Evolutionary conservation across 495 filamentous ascomycete species (phyloP), one percentile per base, ranked within the genome.

Genomic region (Aspergillus conjunctus): DNA sequence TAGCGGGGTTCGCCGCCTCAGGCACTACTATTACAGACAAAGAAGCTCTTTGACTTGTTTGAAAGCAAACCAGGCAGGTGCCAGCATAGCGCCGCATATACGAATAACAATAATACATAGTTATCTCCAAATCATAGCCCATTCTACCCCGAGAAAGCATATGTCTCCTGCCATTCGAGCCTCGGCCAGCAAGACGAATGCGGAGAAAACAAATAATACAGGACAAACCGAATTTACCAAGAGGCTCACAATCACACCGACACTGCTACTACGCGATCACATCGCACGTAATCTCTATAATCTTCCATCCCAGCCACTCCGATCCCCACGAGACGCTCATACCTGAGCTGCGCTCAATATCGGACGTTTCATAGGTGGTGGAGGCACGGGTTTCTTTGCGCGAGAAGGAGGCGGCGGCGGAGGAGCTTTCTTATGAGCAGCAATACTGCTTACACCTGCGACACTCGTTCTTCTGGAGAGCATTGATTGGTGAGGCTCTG

Each of bases 341-440:
- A 61, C 62, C 54, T 72, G 66, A 1, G 59, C 62, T 14, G 70
- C 71, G 52, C 77, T 72, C 11, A 78, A 55, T 58, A 77, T 57
- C 22, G 71, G 70, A 26, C 79, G 67, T 66, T 83, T 83, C 74
- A 77, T 76, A 3, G 80, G 78, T 6, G 79, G 80, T 30, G 80
- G 78, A 18, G 90, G 91, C 51, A 90, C 89, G 9, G 88, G 78
- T 41, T 90, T 95, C 83, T 90, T 93, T 12, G 85, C 75, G 63
- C 90, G 79, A 59, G 86, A 88, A n/a, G 91, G 91, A 12, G 91
- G 91, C 21, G 91, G 91, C 37, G 91, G 91, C 7, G 91, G 91
- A 37, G 91, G 88, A 9, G 83, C 85, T 72, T 91, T 92, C 77
- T 90, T 89, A 22, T 67, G 53, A 18, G 73, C 65, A 61, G 73